These are phyloP conservation scores for Endocalyx cinctus DNA, from an alignment of 2,329 filamentous ascomycete species.

Conservation along the genomic window DNA sequence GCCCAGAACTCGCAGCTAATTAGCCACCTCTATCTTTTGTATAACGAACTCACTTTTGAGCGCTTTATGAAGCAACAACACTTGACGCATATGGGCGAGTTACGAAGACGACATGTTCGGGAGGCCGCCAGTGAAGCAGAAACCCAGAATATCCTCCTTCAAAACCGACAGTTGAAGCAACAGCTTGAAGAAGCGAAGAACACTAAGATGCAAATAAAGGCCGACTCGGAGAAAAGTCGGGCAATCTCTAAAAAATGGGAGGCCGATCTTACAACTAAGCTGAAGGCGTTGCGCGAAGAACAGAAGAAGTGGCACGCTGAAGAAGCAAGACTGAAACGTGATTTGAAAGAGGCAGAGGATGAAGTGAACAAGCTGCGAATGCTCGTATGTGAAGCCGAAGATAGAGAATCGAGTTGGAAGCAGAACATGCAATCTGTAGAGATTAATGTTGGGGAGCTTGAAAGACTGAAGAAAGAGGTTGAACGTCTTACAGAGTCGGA, in stretches of 20 bases:
- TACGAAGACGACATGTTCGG: conserved; percentile 68
- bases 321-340: conserved; percentile 50
- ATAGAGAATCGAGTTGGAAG: conserved; percentile 58
- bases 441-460: conserved; percentile 55
- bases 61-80: conserved; percentile 81
- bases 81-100: conserved; percentile 72
- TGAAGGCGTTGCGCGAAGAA: conserved; percentile 64
- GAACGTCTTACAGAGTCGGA: conserved; percentile 56
- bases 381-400: conserved; percentile 64
- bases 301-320: conserved; percentile 61
- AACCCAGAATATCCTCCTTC: conserved; percentile 74
- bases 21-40: conserved; percentile 68
- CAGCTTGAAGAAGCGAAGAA: conserved; percentile 71
- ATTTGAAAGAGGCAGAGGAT: conserved; percentile 51
- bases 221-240: conserved; percentile 67
- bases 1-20: conserved; percentile 51
- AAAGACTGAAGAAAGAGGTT: conserved; percentile 55
- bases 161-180: conserved; percentile 67
- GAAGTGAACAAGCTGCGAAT: conserved; percentile 62
- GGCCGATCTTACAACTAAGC: conserved; percentile 61
- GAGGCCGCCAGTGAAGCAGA: conserved; percentile 78
- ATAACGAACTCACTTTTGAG: conserved; percentile 80
- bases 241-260: conserved; percentile 76
- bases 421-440: conserved; percentile 62
- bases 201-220: conserved; percentile 63